Evolutionary conservation across 768 basidiomycete genomes (phyloP).

Genomic region (Mycena crocata): DNA sequence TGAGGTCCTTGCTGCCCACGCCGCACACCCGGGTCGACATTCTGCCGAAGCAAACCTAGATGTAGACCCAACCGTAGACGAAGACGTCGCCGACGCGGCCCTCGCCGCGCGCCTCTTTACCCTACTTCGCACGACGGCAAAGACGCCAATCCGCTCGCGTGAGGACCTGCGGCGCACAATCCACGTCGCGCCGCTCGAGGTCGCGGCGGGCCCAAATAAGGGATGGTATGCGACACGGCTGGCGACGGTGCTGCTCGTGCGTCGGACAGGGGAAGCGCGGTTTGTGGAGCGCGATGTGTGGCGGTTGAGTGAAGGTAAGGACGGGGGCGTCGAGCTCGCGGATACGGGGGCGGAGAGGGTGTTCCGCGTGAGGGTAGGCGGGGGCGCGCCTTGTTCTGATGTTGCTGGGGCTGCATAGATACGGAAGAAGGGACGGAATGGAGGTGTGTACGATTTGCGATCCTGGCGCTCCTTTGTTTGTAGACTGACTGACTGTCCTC

Average conservation of each 20-base stretch:
- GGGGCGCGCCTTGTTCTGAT: not conserved
- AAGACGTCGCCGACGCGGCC: conserved; percentile 55
- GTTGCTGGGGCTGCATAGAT: not conserved
- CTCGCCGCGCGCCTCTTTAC: conserved; percentile 72
- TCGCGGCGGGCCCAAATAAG: conserved; percentile 18
- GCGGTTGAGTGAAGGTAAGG: conserved; percentile 32
- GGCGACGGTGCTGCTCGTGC: conserved; percentile 77
- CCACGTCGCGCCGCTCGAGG: conserved; percentile 63
- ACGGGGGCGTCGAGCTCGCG: conserved; percentile 44
- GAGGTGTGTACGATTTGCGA: too few species aligned
- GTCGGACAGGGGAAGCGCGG: conserved; percentile 65
- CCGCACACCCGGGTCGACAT: too few species aligned
- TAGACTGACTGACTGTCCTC: too few species aligned
- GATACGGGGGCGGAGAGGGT: conserved; percentile 53
- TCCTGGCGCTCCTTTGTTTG: too few species aligned
- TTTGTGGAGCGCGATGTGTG: conserved; percentile 83
- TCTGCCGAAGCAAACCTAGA: too few species aligned
- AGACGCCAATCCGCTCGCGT: conserved; percentile 59
- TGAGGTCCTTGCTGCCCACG: conserved; percentile 51
- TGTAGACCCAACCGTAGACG: conserved; percentile 17
- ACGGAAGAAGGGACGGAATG: too few species aligned
- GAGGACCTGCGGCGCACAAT: conserved; percentile 72
- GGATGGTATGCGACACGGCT: conserved; percentile 75
- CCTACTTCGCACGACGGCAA: conserved; percentile 67
- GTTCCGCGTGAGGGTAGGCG: conserved; percentile 46